Evolutionary conservation across 2,329 filamentous ascomycete genomes (phyloP), one percentile per base, ranked within the genome.

Genomic region (Fusarium annulatum): DNA sequence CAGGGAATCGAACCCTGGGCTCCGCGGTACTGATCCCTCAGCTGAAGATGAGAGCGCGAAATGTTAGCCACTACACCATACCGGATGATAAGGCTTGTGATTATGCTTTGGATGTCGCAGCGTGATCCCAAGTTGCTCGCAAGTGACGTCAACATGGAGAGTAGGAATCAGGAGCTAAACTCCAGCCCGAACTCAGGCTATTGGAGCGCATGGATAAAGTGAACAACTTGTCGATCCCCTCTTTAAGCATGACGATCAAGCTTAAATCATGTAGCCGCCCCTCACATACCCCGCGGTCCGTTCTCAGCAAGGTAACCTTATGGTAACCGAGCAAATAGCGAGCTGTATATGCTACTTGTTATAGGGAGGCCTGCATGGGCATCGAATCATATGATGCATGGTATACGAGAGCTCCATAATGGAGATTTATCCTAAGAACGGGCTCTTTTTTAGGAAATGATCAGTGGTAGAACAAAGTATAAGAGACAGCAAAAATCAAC

Each of bases 51-150:
- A 79, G 78, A 79, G 78, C 78, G 78, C 75, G 77, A 79, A 79
- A 79, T 79, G 78, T 79, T 79, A 77, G 77, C 78, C 78, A 79
- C 77, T 79, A 79, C 78, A 79, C 78, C 78, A 79, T 79, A 79
- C 78, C 78, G 78, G 78, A 79, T 42, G 39, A 2, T 10, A 23
- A 8, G 9, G 18, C 18, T 26, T 26, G 9, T 28, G 45, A n/a
- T 33, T 19, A 33, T 18, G 10, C 8, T 7, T 15, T 6, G 4
- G 4, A 4, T 2, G 0, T 21, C 12, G 1, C 16, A 45, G 14
- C n/a, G 2, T 19, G 3, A 3, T 3, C 5, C 0, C n/a, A 57
- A 46, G 8, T 33, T 23, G 3, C 28, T 16, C 9, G 2, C 0
- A 7, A 3, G 2, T 1, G 2, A 5, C 19, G 28, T 18, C 7